Evolutionary conservation across 805 yeast genomes (phyloP).

Genomic region (Saccharomycopsis fermentans): DNA sequence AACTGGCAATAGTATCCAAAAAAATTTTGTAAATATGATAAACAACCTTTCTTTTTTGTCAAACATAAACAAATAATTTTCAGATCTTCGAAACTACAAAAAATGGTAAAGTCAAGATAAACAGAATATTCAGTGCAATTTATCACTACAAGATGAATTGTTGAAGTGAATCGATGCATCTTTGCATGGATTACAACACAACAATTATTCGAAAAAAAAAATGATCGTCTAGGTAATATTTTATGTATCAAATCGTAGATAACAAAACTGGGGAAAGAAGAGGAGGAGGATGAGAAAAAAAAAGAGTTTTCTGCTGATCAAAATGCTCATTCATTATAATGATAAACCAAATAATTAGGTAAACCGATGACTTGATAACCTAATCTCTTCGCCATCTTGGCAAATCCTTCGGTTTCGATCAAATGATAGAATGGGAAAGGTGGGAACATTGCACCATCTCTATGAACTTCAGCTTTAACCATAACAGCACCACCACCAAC

Average conservation of each 20-base stretch:
- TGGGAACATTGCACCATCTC: constrained; percentile 99
- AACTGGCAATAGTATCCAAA: too few species aligned
- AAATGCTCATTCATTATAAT: constrained; percentile 56
- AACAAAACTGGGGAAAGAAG: neutral
- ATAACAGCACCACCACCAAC: constrained; percentile 96
- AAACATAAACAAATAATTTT: too few species aligned
- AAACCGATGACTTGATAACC: constrained; percentile 88
- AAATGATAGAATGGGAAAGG: constrained; percentile 94
- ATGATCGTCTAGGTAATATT: too few species aligned
- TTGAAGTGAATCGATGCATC: too few species aligned
- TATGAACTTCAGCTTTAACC: constrained; percentile 95
- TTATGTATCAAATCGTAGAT: neutral
- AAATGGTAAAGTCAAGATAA: too few species aligned
- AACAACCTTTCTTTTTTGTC: too few species aligned
- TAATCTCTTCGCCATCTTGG: constrained; percentile 92
- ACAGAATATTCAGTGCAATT: too few species aligned
- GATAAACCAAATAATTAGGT: constrained; percentile 90
- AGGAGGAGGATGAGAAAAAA: neutral
- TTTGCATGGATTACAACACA: too few species aligned
- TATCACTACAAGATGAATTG: too few species aligned
- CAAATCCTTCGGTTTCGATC: constrained; percentile 97
- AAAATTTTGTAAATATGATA: neutral
- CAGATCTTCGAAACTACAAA: too few species aligned
- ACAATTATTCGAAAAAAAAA: neutral
- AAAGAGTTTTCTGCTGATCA: too few species aligned